These are phyloP conservation scores for Cladophialophora yegresii DNA, from an alignment of 2,329 filamentous ascomycete species.

Conservation along the genomic window DNA sequence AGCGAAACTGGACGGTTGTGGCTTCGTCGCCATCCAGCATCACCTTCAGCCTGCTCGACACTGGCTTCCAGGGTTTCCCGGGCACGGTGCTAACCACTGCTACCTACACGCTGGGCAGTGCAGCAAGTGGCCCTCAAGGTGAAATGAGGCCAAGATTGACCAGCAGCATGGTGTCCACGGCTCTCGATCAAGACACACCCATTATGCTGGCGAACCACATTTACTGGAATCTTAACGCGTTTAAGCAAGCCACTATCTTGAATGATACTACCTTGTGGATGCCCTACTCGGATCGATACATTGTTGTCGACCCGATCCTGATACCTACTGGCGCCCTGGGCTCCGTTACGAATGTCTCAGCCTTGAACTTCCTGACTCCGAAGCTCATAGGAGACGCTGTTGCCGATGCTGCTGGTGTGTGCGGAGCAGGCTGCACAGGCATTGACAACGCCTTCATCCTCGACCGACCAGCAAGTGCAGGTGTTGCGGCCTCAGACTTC, in stretches of 20 bases:
- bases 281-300: constrained; percentile 50
- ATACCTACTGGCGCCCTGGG: constrained; percentile 76
- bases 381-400: constrained; percentile 77
- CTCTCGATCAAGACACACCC: constrained; percentile 51
- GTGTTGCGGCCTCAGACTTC: constrained; percentile 41
- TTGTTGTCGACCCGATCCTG: constrained; percentile 60
- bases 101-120: constrained; percentile 48
- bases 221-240: constrained; percentile 56
- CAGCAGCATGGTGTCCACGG: constrained; percentile 48
- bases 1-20: constrained; percentile 54
- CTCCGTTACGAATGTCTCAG: constrained; percentile 70
- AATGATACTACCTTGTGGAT: constrained; percentile 49
- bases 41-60: constrained; percentile 51
- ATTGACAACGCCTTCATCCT: constrained; percentile 67
- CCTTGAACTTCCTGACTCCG: constrained; percentile 67
- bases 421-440: constrained; percentile 77
- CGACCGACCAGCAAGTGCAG: constrained; percentile 43
- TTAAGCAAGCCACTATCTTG: constrained; percentile 48
- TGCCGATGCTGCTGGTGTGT: constrained; percentile 67
- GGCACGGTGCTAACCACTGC: constrained; percentile 52
- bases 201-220: constrained; percentile 56
- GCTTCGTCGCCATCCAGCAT: constrained; percentile 45
- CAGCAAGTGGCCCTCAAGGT: constrained; percentile 44
- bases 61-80: constrained; percentile 49
- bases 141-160: constrained; percentile 46